These are phyloP conservation scores for Lasiodiplodia sp. DNA, from an alignment of 2,329 filamentous ascomycete species.

Conservation along the genomic window DNA sequence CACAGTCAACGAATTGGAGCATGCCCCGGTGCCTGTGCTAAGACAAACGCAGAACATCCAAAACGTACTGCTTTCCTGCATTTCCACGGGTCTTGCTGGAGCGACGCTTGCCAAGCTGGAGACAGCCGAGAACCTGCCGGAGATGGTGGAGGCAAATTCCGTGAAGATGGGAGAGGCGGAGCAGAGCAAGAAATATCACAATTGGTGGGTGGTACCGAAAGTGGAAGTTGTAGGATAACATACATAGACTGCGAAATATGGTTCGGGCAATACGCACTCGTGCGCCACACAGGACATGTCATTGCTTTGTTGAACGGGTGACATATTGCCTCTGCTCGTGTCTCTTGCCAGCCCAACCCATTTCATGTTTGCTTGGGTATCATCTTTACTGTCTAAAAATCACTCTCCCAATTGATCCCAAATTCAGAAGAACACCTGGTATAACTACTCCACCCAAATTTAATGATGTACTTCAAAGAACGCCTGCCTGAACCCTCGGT, in stretches of 20 bases:
- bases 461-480: neutral
- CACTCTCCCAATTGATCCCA: neutral
- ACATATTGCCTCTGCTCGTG: neutral
- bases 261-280: neutral
- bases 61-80: slow-evolving; percentile 35
- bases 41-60: slow-evolving; percentile 13
- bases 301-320: neutral
- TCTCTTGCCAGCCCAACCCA: neutral
- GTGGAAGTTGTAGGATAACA: slow-evolving; percentile 36
- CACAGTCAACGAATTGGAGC: neutral
- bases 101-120: slow-evolving; percentile 36
- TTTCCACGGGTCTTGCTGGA: slow-evolving; percentile 42
- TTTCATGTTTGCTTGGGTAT: neutral
- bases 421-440: neutral
- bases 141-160: slow-evolving; percentile 1
- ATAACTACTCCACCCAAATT: neutral
- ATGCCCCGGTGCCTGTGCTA: neutral
- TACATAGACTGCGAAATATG: slow-evolving; percentile 28
- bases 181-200: slow-evolving; percentile 50
- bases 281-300: neutral
- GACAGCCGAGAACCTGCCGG: slow-evolving; percentile 29
- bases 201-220: slow-evolving; percentile 57
- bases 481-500: neutral
- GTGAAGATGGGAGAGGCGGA: slow-evolving; percentile 35
- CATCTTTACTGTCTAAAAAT: neutral